These are phyloP conservation scores for Crithidia thermophila DNA, from an alignment of 208 protist species.

Conservation along the genomic window DNA sequence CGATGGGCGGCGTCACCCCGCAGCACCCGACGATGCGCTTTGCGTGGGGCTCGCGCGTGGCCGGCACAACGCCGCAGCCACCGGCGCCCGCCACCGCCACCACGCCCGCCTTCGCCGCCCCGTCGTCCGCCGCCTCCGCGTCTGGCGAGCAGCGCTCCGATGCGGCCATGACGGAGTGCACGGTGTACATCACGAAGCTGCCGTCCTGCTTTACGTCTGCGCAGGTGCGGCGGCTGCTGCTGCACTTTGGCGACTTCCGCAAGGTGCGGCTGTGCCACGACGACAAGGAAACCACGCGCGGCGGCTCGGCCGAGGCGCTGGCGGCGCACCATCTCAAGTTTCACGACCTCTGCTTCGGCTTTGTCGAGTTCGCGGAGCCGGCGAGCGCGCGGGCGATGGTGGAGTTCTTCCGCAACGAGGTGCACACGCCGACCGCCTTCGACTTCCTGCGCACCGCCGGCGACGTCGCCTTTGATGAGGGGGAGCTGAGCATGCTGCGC, in stretches of 20 bases:
- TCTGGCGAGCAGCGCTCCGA: conserved; percentile 38
- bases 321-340: conserved; percentile 29
- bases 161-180: conserved; percentile 52
- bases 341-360: conserved; percentile 66
- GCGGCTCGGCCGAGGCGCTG: conserved; percentile 27
- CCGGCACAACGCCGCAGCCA: conserved; percentile 8
- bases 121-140: background rate
- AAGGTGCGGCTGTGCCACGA: conserved; percentile 84
- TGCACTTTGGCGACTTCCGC: conserved; percentile 83
- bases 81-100: conserved; percentile 6
- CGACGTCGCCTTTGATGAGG: conserved; percentile 21
- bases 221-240: conserved; percentile 73
- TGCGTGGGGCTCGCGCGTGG: background rate
- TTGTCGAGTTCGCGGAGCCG: conserved; percentile 74
- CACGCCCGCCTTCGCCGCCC: background rate
- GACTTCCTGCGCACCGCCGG: conserved; percentile 43
- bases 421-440: conserved; percentile 48
- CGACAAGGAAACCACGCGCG: conserved; percentile 58
- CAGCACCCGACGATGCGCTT: conserved; percentile 25
- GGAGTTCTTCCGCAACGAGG: conserved; percentile 83
- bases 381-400: conserved; percentile 71
- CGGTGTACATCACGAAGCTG: conserved; percentile 87
- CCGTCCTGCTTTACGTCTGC: conserved; percentile 56
- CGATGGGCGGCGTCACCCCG: conserved; percentile 17
- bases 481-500: conserved; percentile 47